Conservation (phyloP, 2,329 filamentous ascomycete species). For the Plectosphaerella plurivora region DNA sequence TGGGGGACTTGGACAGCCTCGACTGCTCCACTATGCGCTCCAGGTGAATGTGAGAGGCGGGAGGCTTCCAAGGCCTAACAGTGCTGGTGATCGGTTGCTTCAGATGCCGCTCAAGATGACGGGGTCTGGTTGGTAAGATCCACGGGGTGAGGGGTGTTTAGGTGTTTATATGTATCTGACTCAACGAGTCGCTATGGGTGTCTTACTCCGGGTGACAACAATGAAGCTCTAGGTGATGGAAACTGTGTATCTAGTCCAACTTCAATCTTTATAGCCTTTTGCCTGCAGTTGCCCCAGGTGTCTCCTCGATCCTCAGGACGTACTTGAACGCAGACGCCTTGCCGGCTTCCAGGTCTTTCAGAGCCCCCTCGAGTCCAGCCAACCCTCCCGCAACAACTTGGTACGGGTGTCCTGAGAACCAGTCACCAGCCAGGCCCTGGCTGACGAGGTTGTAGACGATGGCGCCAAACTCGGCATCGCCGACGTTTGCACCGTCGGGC, state of each 20-base stretch:
- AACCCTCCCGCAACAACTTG: background rate
- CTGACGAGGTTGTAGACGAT: background rate
- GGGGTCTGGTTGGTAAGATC: constrained; percentile 46
- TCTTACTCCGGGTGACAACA: too few relatives aligned
- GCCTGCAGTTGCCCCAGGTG: background rate
- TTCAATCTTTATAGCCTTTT: too few relatives aligned
- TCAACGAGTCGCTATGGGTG: too few relatives aligned
- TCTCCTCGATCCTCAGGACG: background rate
- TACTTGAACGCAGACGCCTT: background rate
- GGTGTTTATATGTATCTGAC: too few relatives aligned
- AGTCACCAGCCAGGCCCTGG: background rate
- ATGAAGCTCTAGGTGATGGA: too few relatives aligned
- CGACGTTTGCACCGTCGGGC: background rate
- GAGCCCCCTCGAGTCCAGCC: background rate
- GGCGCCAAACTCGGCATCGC: background rate
- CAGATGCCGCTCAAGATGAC: constrained; percentile 28
- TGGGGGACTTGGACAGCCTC: constrained; percentile 33
- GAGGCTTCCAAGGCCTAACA: constrained; percentile 28
- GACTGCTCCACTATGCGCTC: constrained; percentile 43
- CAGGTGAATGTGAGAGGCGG: constrained; percentile 51
- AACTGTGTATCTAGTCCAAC: too few relatives aligned
- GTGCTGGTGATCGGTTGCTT: constrained; percentile 24
- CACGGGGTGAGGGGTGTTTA: too few relatives aligned
- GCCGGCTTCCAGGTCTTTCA: background rate
- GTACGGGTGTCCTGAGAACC: background rate